phyloP scores from a whole-genome alignment of 2,329 filamentous ascomycete genomes.

The Colletotrichum cordylinicola region DNA sequence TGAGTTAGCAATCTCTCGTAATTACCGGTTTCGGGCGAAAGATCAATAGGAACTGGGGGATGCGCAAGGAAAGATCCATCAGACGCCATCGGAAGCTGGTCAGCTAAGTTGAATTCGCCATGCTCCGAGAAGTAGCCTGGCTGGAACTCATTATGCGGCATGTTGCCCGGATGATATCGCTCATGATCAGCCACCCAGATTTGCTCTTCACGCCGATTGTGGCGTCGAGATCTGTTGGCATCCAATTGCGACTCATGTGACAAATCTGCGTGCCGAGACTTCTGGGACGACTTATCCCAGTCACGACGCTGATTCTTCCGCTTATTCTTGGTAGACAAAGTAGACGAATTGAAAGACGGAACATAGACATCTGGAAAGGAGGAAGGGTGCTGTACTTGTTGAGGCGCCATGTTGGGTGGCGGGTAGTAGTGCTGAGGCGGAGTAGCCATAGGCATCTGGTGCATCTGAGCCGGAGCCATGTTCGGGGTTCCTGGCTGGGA shows the following conservation, averaged over 20 bases:
- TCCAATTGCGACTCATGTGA: conserved; percentile 39
- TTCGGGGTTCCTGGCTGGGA: conserved; percentile 74
- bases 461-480: conserved; percentile 65
- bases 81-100: conserved; percentile 30
- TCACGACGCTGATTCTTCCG: conserved; percentile 53
- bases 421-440: conserved; percentile 67
- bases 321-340: conserved; percentile 43
- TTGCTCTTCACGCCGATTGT: conserved; percentile 52
- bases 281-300: conserved; percentile 49
- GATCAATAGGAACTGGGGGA: conserved; percentile 50
- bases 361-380: conserved; percentile 37
- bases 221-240: conserved; percentile 41
- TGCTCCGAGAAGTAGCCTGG: conserved; percentile 2
- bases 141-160: neutral
- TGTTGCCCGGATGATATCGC: neutral
- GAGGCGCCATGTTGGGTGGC: conserved; percentile 58
- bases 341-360: neutral
- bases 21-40: conserved; percentile 72
- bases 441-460: conserved; percentile 68
- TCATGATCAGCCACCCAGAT: conserved; percentile 30
- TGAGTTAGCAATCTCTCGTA: conserved; percentile 78
- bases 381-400: conserved; percentile 63
- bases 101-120: conserved; percentile 26
- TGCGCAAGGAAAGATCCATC: neutral
- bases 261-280: conserved; percentile 42